A percentile compares a stretch with the other conserved stretches of the same genome.
Evolutionary conservation across 2,329 filamentous ascomycete species (phyloP).

Genomic region (Xylogone sp.): DNA sequence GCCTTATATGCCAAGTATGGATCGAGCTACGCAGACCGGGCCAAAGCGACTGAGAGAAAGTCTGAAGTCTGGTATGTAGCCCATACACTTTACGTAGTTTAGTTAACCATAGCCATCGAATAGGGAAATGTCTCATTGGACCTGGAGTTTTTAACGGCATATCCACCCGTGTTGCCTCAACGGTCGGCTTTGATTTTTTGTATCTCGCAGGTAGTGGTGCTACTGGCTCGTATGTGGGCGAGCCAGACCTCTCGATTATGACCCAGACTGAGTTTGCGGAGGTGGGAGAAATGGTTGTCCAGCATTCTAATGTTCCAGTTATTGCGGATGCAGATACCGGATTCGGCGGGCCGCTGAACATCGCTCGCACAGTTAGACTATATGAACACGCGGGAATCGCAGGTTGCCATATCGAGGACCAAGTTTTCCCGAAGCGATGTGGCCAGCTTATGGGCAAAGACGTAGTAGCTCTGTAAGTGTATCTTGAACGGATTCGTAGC

Average conservation of each 20-base stretch:
- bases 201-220: slow-evolving; percentile 53
- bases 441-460: slow-evolving; percentile 61
- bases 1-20: neutral
- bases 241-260: slow-evolving; percentile 56
- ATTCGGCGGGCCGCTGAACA: slow-evolving; percentile 48
- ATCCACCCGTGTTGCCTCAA: slow-evolving; percentile 57
- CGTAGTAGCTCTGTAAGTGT: slow-evolving; percentile 48
- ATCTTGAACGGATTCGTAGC: slow-evolving; percentile 48
- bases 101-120: neutral
- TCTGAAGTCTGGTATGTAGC: neutral
- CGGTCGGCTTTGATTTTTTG: slow-evolving; percentile 57
- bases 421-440: slow-evolving; percentile 61
- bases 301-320: slow-evolving; percentile 37
- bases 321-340: slow-evolving; percentile 52
- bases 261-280: slow-evolving; percentile 57
- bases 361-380: slow-evolving; percentile 47
- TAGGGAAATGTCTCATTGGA: slow-evolving; percentile 38
- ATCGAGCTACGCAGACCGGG: neutral
- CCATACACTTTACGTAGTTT: neutral
- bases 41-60: neutral
- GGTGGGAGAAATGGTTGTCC: slow-evolving; percentile 48
- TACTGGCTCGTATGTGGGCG: slow-evolving; percentile 44
- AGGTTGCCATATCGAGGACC: slow-evolving; percentile 59
- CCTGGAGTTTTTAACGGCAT: slow-evolving; percentile 67
- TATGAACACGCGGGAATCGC: slow-evolving; percentile 54